Base-by-base conservation (phyloP, 2,329 filamentous ascomycete species). In the Diaporthe capsici region DNA sequence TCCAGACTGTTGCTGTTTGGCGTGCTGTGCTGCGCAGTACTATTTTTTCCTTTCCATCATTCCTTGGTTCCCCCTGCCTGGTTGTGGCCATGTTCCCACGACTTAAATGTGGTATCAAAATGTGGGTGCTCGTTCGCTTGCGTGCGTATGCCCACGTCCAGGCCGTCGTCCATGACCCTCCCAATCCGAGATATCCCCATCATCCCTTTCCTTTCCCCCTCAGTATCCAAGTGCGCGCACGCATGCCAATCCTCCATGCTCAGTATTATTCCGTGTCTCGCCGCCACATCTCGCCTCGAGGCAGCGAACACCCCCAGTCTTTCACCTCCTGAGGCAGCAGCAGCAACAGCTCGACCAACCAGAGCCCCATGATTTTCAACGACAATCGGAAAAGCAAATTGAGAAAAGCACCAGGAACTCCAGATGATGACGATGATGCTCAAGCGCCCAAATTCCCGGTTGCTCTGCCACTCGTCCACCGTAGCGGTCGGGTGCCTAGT, bases 381-480 rank as follows among this genome's bases (percentile, higher is more conserved):
- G n/a, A 13, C 5, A 37, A 37, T 17, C 13, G 15, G 17, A 68
- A 39, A 22, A 55, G 12, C 12, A 55, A 70, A 55, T 22, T 7
- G n/a, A 8, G n/a, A n/a, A 51, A 70, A 70, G 65, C 65, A 55
- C 65, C 65, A 28, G 13, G 34, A 70, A 70, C 65, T 70, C 65
- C 65, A 42, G 65, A 53, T 70, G 44, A 67, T 70, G 65, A 70
- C 51, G 49, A 42, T 55, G 65, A 70, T 70, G 65, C 65, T 55
- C 34, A 70, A 53, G 47, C 47, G 47, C 63, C 47, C 6, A 15
- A 53, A 49, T 42, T 25, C 22, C 37, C 49, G 34, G 49, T 53
- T 70, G 49, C 34, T 22, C 9, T 17, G 5, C 49, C 47, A 55
- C 49, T 39, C n/a, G 6, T 53, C 47, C 22, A 28, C 7, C 63